These are phyloP conservation scores for Avena sativa DNA, from an alignment of 176 grass and related monocot genomes.

Conservation along the genomic window DNA sequence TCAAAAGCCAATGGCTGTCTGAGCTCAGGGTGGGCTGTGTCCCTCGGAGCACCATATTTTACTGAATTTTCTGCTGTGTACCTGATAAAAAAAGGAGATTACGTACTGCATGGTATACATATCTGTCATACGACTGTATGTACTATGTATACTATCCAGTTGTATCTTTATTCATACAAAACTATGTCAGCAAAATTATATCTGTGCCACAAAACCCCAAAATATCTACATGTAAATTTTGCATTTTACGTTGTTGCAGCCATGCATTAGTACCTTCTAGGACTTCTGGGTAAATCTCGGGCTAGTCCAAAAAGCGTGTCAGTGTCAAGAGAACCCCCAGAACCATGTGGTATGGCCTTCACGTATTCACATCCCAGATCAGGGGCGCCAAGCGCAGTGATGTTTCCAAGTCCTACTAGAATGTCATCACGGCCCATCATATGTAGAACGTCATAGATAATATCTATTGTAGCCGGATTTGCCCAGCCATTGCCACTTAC, in stretches of 20 bases:
- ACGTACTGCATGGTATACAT: background rate
- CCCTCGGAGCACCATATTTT: slow-evolving; percentile 70
- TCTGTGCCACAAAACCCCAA: background rate
- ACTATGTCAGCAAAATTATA: background rate
- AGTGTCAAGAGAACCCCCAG: slow-evolving; percentile 67
- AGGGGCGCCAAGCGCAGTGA: slow-evolving; percentile 58
- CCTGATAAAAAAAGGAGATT: slow-evolving; percentile 36
- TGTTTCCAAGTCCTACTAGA: slow-evolving; percentile 64
- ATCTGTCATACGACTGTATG: background rate
- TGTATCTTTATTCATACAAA: slow-evolving; percentile 14
- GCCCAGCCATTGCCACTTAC: slow-evolving; percentile 79
- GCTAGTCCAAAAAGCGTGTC: slow-evolving; percentile 78
- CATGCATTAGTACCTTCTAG: slow-evolving; percentile 59
- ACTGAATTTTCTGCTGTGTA: slow-evolving; percentile 81
- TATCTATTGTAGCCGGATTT: slow-evolving; percentile 67
- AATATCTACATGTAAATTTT: background rate
- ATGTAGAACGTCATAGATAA: slow-evolving; percentile 75
- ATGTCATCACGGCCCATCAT: slow-evolving; percentile 92
- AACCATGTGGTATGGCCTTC: slow-evolving; percentile 66
- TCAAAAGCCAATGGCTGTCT: slow-evolving; percentile 77
- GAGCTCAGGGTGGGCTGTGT: slow-evolving; percentile 63
- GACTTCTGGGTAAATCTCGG: slow-evolving; percentile 60
- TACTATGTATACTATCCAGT: background rate
- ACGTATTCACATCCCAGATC: slow-evolving; percentile 58
- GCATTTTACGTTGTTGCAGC: background rate